Base-by-base conservation (phyloP, 176 grass and related monocot genomes). In the Oryza brachyantha region DNA sequence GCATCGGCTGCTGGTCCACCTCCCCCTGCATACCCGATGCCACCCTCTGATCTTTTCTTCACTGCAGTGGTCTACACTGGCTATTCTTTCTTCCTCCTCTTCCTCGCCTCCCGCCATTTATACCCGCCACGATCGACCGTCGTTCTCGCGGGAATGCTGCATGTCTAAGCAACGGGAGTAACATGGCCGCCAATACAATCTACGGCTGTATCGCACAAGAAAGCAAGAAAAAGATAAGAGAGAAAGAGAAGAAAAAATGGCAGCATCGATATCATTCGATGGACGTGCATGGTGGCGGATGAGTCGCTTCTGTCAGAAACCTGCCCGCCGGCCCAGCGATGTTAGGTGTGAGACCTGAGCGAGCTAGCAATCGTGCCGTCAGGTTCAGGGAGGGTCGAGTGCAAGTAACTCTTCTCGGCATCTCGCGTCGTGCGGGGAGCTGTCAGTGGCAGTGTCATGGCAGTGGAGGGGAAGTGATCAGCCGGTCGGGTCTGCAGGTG, bases 1-100 rank as follows among this genome's bases (percentile, higher is more conserved):
- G 91, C 85, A 93, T 91, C 46, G 80, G 89, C 80, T 84, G 80
- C 81, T 86, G 48, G n/a, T 52, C 92, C 78, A 64, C 37, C 39
- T 79, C 70, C 5, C 29, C 78, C 90, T 96, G 87, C 93, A 96
- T 92, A 52, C n/a, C 48, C 48, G 6, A 52, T 14, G 16, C 13
- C 24, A 46, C 13, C 24, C 57, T 72, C 60, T 8, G 48, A 64
- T 0, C 59, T 27, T 12, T 38, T 86, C 32, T n/a, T 29, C 1
- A 7, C 17, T 10, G 21, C 8, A 43, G 50, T 1, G 5, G 48
- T 67, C 48, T 11, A 19, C 24, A 4, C 61, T 45, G 24, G 40
- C n/a, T 83, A 48, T 78, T 58, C 78, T 70, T 46, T 79, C 75
- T 70, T 67, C 43, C 42, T 36, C 48, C 64, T 57, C 54, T 57